Conservation (phyloP, 2,329 filamentous ascomycete species). For the Neonectria coccinea region DNA sequence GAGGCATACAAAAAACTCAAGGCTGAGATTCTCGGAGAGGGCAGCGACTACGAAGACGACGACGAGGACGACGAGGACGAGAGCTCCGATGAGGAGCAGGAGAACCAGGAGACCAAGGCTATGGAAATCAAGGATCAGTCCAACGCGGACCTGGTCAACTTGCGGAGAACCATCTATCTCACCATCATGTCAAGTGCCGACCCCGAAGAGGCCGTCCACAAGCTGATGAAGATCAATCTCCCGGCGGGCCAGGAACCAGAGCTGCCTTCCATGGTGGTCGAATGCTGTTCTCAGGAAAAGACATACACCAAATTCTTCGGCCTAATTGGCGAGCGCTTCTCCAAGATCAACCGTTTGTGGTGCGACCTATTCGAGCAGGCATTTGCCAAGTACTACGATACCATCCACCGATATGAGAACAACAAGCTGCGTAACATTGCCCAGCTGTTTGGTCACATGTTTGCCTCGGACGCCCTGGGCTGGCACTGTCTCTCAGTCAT, state of each 20-base stretch:
- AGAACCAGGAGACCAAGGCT: slow-evolving; percentile 81
- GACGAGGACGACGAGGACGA: slow-evolving; percentile 72
- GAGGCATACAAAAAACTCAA: slow-evolving; percentile 90
- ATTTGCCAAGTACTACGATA: slow-evolving; percentile 95
- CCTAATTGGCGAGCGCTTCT: slow-evolving; percentile 92
- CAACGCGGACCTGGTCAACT: slow-evolving; percentile 93
- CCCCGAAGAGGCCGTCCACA: slow-evolving; percentile 97
- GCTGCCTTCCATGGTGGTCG: slow-evolving; percentile 95
- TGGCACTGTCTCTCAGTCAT: slow-evolving; percentile 91
- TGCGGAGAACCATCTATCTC: slow-evolving; percentile 94
- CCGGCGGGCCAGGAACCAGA: slow-evolving; percentile 89
- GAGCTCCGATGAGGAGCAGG: slow-evolving; percentile 77
- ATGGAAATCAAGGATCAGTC: slow-evolving; percentile 98
- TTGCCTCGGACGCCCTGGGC: slow-evolving; percentile 87
- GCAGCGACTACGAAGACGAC: slow-evolving; percentile 84
- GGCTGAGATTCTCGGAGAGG: slow-evolving; percentile 93
- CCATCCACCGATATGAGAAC: slow-evolving; percentile 96
- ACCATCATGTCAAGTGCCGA: slow-evolving; percentile 98
- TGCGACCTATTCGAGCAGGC: slow-evolving; percentile 90
- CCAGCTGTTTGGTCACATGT: slow-evolving; percentile 91
- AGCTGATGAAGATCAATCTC: slow-evolving; percentile 93
- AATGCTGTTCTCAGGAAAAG: slow-evolving; percentile 95
- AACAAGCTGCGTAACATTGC: slow-evolving; percentile 96
- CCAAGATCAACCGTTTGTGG: slow-evolving; percentile 96
- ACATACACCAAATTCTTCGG: slow-evolving; percentile 99